Conservation (phyloP, 495 filamentous ascomycete genomes). For the Choiromyces venosus region DNA sequence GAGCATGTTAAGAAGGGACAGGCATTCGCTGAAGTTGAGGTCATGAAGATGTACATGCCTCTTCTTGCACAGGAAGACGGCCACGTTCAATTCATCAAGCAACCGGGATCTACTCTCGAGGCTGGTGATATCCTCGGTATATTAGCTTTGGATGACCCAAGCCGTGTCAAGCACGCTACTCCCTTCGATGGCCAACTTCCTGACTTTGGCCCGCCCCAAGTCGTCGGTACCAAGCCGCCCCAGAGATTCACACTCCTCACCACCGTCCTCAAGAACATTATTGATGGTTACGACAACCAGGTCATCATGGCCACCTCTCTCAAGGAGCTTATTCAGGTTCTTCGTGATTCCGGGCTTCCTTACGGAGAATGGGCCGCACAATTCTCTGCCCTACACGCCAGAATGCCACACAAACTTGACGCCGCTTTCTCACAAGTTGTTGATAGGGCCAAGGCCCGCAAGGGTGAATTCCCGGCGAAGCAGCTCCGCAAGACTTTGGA, state of each 20-base stretch:
- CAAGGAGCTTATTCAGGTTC: conserved; percentile 82
- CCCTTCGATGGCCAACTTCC: conserved; percentile 93
- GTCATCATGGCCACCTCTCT: conserved; percentile 86
- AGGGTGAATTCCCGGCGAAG: conserved; percentile 87
- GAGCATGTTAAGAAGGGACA: conserved; percentile 91
- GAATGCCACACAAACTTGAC: conserved; percentile 93
- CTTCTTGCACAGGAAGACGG: conserved; percentile 94
- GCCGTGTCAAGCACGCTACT: conserved; percentile 92
- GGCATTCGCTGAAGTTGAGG: conserved; percentile 93
- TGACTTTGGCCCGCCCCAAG: conserved; percentile 73
- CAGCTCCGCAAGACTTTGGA: conserved; percentile 73
- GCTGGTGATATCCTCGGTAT: conserved; percentile 99
- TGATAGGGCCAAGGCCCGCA: conserved; percentile 68
- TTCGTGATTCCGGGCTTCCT: conserved; percentile 82
- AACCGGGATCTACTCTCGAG: conserved; percentile 94
- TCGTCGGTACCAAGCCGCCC: conserved; percentile 85
- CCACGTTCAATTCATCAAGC: conserved; percentile 97
- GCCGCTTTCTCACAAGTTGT: conserved; percentile 72
- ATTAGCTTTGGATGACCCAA: conserved; percentile 89
- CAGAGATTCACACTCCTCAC: conserved; percentile 75
- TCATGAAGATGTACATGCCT: conserved; percentile 99
- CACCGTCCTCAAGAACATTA: conserved; percentile 77
- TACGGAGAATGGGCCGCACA: conserved; percentile 96
- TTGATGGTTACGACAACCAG: conserved; percentile 94
- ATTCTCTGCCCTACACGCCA: conserved; percentile 86